Base-by-base conservation (phyloP, 2,329 filamentous ascomycete species). In the Fusarium sp. region DNA sequence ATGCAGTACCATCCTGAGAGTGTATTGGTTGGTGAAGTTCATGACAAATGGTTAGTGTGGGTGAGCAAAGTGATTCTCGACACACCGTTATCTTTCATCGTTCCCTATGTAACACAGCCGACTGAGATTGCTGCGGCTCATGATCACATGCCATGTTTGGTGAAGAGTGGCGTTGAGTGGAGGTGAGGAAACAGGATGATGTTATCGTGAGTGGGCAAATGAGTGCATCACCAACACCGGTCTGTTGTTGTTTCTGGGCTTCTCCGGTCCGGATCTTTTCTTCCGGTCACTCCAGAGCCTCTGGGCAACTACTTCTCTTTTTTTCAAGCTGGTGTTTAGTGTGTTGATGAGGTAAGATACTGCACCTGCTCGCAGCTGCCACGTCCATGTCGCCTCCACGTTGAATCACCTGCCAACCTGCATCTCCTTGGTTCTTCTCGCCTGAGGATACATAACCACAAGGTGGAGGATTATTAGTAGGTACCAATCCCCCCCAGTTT, bases 341-440 rank as follows among this genome's bases (percentile, higher is more conserved):
- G 25, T 43, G 30, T 44, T 50, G 35, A 57, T 47, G 33, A 18
- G 18, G 56, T 38, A 40, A 60, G 35, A 42, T 64, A 68, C 61
- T 66, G 63, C 65, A 62, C 64, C 65, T 67, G 61, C 64, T 77
- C 67, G 72, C 72, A 75, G 54, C 75, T 77, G 75, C 75, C 68
- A 25, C 65, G 67, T 66, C 53, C 69, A 67, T 60, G 43, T 56
- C 67, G n/a, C 65, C 67, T 67, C 53, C 69, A 68, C 64, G 47
- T 53, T 59, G 60, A 66, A 59, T 71, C 64, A 53, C 75, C 62
- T 69, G 69, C 71, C 46, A 61, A 44, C 40, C 46, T 58, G 35
- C 59, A 65, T 62, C 52, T 65, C 43, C 50, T 38, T 54, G 50
- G 50, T 28, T 54, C 33, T 75, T 72, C 57, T 78, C 67, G 65